Percentiles rank a stretch among this genome's conserved stretches.
These are phyloP conservation scores for Drechslerella dactyloides DNA, from an alignment of 2,329 filamentous ascomycete genomes.

Conservation along the genomic window DNA sequence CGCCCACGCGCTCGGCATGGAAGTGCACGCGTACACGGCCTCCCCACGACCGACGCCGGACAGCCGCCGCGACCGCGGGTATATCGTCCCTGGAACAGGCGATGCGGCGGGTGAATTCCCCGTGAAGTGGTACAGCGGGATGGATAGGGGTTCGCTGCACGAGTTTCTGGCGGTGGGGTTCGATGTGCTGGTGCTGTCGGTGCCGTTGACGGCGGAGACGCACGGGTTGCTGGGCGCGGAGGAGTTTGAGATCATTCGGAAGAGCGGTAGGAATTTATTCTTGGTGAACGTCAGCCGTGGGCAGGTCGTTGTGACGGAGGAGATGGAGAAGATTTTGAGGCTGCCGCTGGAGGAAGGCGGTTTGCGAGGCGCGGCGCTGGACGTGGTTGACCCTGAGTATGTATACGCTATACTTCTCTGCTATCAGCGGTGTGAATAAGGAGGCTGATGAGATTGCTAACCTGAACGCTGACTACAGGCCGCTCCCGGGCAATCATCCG, in stretches of 20 bases:
- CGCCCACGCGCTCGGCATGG: slow-evolving; percentile 71
- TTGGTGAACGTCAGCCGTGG: slow-evolving; percentile 76
- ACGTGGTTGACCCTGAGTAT: slow-evolving; percentile 77
- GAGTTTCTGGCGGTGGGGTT: slow-evolving; percentile 58
- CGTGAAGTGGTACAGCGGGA: slow-evolving; percentile 63
- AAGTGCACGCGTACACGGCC: slow-evolving; percentile 76
- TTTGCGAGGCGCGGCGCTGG: slow-evolving; percentile 72
- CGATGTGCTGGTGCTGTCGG: slow-evolving; percentile 64
- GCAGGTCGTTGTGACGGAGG: slow-evolving; percentile 67
- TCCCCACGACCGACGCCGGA: slow-evolving; percentile 71
- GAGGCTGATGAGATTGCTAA: background rate
- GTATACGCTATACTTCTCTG: background rate
- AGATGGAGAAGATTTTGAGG: slow-evolving; percentile 68
- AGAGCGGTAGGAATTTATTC: slow-evolving; percentile 63
- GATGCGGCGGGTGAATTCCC: slow-evolving; percentile 64
- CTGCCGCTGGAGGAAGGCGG: slow-evolving; percentile 60
- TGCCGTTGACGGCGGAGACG: slow-evolving; percentile 64
- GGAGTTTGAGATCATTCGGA: slow-evolving; percentile 62
- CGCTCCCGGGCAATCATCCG: slow-evolving; percentile 70
- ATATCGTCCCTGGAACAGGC: slow-evolving; percentile 71
- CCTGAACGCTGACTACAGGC: slow-evolving; percentile 56
- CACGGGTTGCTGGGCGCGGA: slow-evolving; percentile 62
- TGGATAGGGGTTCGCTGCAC: slow-evolving; percentile 56
- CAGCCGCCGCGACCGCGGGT: slow-evolving; percentile 69
- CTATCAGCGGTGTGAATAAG: background rate